These are phyloP conservation scores for Aspergillus unguis DNA, from an alignment of 2,329 filamentous ascomycete genomes.

Conservation along the genomic window DNA sequence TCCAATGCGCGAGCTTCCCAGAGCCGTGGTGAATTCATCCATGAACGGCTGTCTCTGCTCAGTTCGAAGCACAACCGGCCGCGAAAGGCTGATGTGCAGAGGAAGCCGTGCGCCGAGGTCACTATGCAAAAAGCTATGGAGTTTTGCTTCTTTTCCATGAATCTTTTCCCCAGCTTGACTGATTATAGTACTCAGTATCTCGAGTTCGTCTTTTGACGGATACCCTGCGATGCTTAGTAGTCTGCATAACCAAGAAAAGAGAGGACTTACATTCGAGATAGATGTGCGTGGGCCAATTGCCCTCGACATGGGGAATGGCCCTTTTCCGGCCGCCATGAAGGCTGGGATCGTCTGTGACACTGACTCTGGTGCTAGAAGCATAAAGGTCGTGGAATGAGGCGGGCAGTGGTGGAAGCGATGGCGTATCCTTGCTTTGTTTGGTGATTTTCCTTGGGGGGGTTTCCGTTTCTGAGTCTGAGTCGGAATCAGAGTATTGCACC, in stretches of 20 bases:
- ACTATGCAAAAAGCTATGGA: slow-evolving; percentile 70
- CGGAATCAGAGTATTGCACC: slow-evolving; percentile 60
- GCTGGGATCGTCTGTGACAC: slow-evolving; percentile 74
- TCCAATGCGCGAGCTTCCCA: slow-evolving; percentile 43
- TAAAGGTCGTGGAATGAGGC: slow-evolving; percentile 84
- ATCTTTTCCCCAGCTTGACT: slow-evolving; percentile 33
- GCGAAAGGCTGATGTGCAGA: slow-evolving; percentile 86
- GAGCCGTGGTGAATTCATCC: slow-evolving; percentile 47
- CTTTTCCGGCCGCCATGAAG: slow-evolving; percentile 83
- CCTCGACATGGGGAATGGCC: slow-evolving; percentile 75
- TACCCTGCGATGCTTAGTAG: slow-evolving; percentile 34
- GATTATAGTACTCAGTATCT: slow-evolving; percentile 31
- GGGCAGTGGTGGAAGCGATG: slow-evolving; percentile 68
- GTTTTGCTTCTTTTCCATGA: slow-evolving; percentile 38
- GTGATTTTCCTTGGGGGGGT: slow-evolving; percentile 24
- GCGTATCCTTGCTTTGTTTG: slow-evolving; percentile 16
- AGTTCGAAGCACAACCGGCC: slow-evolving; percentile 71
- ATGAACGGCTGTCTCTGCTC: slow-evolving; percentile 69
- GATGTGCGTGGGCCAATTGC: slow-evolving; percentile 89
- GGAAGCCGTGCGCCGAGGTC: slow-evolving; percentile 75
- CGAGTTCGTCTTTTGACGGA: slow-evolving; percentile 36
- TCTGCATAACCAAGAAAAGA: not conserved
- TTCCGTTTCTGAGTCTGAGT: slow-evolving; percentile 35
- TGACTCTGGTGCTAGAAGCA: slow-evolving; percentile 72
- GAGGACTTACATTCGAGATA: slow-evolving; percentile 76